Base-by-base conservation (phyloP, 2,329 filamentous ascomycete genomes). In the Ceratocystis eucalypticola region DNA sequence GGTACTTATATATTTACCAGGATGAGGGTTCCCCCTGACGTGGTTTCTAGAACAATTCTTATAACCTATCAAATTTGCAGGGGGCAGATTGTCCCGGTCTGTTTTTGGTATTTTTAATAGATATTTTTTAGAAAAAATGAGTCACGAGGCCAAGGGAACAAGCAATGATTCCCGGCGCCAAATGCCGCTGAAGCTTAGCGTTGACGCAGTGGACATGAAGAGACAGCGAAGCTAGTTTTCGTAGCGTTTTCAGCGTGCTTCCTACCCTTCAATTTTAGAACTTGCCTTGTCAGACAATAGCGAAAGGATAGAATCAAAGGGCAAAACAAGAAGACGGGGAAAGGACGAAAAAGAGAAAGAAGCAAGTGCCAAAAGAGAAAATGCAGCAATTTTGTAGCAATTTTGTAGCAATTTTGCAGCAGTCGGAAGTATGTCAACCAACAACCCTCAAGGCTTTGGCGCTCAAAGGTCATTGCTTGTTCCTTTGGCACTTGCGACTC, bases 281-380 rank as follows among this genome's bases (percentile, higher is more conserved):
- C 67, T 44, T 66, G 65, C 65, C 61, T 63, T 55, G 15, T 4
- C 41, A 41, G 63, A 61, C 46, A 62, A 41, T 8, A 41, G 37
- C 37, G 37, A 41, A 4, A 41, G 37, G 12, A 41, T 12, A 41
- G 37, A 41, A 41, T 33, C 37, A 44, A 20, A 20, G 20, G 20
- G 20, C 20, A 20, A 20, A 22, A 22, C 1, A 22, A 22, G 22
- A 44, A 22, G 17, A 12, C 8, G n/a, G 45, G 25, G 53, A 22
- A 55, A 25, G 33, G 15, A 37, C 20, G 33, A 55, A 50, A 37
- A 50, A 64, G 6, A 64, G 25, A n/a, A 63, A n/a, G 10, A 41
- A 3, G 15, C n/a, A 64, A 44, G 22, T 45, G 30, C 48, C 10
- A 46, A 28, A 53, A 15, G 25, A 53, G 2, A 22, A 22, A 59